These are phyloP conservation scores for Populus hybrid DNA, from an alignment of 441 rosid genomes.

Conservation along the genomic window DNA sequence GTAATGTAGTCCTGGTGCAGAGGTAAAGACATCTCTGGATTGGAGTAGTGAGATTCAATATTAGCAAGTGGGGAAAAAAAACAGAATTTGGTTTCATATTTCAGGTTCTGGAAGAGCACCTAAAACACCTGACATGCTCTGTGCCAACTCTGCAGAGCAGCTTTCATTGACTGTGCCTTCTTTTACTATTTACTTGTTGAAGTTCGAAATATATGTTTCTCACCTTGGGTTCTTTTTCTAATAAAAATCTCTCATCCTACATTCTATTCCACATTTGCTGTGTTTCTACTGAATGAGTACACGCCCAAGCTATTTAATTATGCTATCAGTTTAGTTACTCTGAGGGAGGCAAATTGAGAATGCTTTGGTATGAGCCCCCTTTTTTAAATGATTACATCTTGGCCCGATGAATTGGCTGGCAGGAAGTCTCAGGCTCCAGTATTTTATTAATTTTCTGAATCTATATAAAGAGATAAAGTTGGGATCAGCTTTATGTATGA, in stretches of 20 bases:
- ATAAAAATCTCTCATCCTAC: neutral
- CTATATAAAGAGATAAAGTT: neutral
- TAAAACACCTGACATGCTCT: neutral
- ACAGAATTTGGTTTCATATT: neutral
- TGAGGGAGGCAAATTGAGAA: neutral
- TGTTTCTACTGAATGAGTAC: neutral
- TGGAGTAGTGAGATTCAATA: neutral
- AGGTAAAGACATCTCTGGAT: too few species aligned
- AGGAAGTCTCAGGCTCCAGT: neutral
- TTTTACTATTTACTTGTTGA: neutral
- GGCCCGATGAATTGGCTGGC: neutral
- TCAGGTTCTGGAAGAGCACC: neutral
- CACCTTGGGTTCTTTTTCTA: neutral
- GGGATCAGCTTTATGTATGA: neutral
- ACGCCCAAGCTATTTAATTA: neutral
- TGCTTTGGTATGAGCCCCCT: neutral
- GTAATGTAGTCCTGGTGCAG: neutral
- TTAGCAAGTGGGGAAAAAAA: neutral
- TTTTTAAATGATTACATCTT: neutral
- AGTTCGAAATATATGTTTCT: neutral
- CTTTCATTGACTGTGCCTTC: neutral
- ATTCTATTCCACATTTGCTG: neutral
- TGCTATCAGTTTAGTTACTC: neutral
- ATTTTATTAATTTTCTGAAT: neutral
- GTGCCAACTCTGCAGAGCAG: neutral